Evolutionary conservation across 352 stramenopile species (phyloP).

Genomic region (Phytophthora europaea): DNA sequence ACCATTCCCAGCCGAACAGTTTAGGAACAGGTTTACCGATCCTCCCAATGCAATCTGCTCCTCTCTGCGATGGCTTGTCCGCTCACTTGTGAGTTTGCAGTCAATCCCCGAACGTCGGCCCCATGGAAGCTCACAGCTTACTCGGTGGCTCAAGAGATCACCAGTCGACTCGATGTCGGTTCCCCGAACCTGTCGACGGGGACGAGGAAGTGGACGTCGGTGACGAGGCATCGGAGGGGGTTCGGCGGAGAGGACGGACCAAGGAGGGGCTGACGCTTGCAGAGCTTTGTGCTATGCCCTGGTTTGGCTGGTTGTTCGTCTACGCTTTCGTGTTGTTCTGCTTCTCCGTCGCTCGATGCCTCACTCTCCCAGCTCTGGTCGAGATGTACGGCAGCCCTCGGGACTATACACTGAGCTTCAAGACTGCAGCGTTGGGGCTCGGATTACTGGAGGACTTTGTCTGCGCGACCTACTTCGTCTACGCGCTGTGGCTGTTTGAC

Average conservation of each 20-base stretch:
- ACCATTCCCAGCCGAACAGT: conserved; percentile 5
- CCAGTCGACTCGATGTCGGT: conserved; percentile 22
- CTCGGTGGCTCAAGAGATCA: conserved; percentile 16
- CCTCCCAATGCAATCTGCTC: conserved; percentile 4
- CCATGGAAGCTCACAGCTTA: conserved; percentile 25
- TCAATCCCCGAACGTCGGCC: neutral
- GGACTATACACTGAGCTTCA: conserved; percentile 25
- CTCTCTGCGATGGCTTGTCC: conserved; percentile 3
- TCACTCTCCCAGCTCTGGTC: conserved; percentile 24
- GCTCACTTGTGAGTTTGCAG: conserved; percentile 27
- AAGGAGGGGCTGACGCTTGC: neutral
- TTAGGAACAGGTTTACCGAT: conserved; percentile 6
- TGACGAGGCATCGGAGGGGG: conserved; percentile 4
- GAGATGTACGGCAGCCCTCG: conserved; percentile 30
- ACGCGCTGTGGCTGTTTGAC: conserved; percentile 31
- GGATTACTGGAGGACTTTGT: conserved; percentile 40
- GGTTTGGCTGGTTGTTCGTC: conserved; percentile 34
- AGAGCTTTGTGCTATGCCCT: conserved; percentile 11
- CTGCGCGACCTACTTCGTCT: conserved; percentile 38
- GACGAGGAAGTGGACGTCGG: neutral
- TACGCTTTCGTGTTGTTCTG: conserved; percentile 29
- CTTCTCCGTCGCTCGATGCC: conserved; percentile 23
- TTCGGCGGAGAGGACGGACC: conserved; percentile 1
- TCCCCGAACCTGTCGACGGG: conserved; percentile 8
- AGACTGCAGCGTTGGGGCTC: conserved; percentile 25